phyloP scores from a whole-genome alignment of 371 early-diverging fungal species.

The Umbelopsis sp. region DNA sequence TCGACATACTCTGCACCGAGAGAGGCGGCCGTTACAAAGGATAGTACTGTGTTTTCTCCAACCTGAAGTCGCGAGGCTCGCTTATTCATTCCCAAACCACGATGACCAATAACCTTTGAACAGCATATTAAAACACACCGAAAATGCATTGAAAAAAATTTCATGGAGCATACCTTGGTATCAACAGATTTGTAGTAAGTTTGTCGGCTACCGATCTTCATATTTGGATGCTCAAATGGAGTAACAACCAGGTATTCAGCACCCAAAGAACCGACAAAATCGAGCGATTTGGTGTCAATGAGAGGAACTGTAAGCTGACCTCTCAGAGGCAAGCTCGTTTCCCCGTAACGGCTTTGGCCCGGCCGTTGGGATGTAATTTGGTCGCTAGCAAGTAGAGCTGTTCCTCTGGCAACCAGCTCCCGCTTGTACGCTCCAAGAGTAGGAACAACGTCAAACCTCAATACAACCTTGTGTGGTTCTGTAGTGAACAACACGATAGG shows the following conservation, averaged over 20 bases:
- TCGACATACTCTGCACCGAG: constrained; percentile 93
- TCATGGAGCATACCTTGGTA: constrained; percentile 47
- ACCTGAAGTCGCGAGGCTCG: constrained; percentile 69
- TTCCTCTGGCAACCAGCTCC: constrained; percentile 62
- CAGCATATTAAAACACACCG: neutral
- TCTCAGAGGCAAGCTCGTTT: constrained; percentile 34
- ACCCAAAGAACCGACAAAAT: constrained; percentile 63
- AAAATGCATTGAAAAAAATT: neutral
- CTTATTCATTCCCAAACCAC: constrained; percentile 93
- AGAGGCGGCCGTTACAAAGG: constrained; percentile 87
- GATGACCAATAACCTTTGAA: constrained; percentile 86
- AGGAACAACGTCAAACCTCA: constrained; percentile 70
- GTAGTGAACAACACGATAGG: constrained; percentile 61
- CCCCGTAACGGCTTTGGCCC: constrained; percentile 26
- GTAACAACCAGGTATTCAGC: constrained; percentile 71
- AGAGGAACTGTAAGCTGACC: constrained; percentile 64
- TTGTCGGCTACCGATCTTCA: constrained; percentile 59
- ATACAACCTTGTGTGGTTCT: constrained; percentile 57
- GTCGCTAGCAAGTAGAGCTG: constrained; percentile 57
- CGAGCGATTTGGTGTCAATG: constrained; percentile 54
- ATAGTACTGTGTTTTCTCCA: constrained; percentile 93
- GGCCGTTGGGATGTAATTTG: constrained; percentile 44
- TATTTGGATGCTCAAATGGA: constrained; percentile 67
- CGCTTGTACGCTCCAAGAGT: constrained; percentile 57
- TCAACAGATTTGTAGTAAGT: constrained; percentile 69